Base-by-base conservation (phyloP, 148 eudicot genomes). In the Silene uniflora region DNA sequence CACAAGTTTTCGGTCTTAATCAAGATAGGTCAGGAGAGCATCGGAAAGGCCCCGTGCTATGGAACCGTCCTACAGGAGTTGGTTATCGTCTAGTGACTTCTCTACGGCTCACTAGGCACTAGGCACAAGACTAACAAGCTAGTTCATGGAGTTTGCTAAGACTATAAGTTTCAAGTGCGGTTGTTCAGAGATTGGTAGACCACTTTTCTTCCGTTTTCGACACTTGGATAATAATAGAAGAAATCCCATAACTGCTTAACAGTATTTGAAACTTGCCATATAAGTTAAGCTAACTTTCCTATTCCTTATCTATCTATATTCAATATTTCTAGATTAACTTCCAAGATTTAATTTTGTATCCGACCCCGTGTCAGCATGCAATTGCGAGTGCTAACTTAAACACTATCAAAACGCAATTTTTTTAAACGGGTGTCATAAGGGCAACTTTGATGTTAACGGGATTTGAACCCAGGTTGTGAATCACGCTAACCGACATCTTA, bases 231-330 rank as follows among this genome's bases (percentile, higher is more conserved):
- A 44, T 44, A 23, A 39, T 5, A 21, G 49, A 14, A 71, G 29
- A 65, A 65, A 81, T 54, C 44, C 17, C 6, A 29, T 9, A 6
- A 46, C 23, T 24, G 44, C 13, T 16, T 49, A 49, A n/a, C 39
- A 19, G 12, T 18, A 71, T 52, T 52, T 52, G 23, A 56, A 76
- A 72, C 80, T 76, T 81, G 69, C 73, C 73, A 47, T 60, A 65
- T 56, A 81, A 76, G 77, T 61, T n/a, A 76, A 72, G 79, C 73
- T 55, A 71, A 75, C 32, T 24, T 75, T 56, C 35, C 3, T 62
- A 17, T n/a, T 58, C 42, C 66, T 61, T 67, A 10, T 12, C 32
- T 32, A 24, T n/a, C n/a, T n/a, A n/a, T n/a, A n/a, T n/a, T n/a
- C n/a, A n/a, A n/a, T 22, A 42, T 65, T 39, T 64, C 10, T 10